Evolutionary conservation across 2,329 filamentous ascomycete species (phyloP).

Genomic region (Rugonectria rugulosa): DNA sequence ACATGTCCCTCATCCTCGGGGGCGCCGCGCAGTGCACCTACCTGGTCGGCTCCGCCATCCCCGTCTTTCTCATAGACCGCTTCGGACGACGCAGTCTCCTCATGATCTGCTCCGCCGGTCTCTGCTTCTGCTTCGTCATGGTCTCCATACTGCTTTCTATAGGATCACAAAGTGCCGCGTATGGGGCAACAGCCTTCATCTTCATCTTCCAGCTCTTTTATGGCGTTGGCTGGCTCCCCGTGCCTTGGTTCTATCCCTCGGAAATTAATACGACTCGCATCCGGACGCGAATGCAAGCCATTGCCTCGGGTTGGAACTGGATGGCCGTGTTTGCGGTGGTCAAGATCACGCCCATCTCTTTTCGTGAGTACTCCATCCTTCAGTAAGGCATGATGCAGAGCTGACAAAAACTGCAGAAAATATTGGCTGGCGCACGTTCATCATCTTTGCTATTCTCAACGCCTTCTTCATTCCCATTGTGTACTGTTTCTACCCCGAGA

Average conservation of each 20-base stretch:
- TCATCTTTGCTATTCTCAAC: conserved; percentile 41
- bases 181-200: conserved; percentile 52
- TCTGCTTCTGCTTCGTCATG: conserved; percentile 53
- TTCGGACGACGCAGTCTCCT: conserved; percentile 47
- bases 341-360: conserved; percentile 79
- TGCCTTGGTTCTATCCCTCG: conserved; percentile 52
- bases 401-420: conserved; percentile 14
- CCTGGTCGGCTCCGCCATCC: conserved; percentile 49
- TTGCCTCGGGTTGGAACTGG: conserved; percentile 38
- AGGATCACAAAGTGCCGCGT: conserved; percentile 41
- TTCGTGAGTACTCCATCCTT: conserved; percentile 43
- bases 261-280: conserved; percentile 52
- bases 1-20: conserved; percentile 61
- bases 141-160: conserved; percentile 48
- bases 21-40: conserved; percentile 52
- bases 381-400: background rate
- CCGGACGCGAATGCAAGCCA: conserved; percentile 48
- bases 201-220: conserved; percentile 54
- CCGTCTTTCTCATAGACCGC: conserved; percentile 42
- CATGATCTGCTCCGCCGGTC: conserved; percentile 49
- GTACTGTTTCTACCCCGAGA: conserved; percentile 42
- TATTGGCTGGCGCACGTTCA: conserved; percentile 40
- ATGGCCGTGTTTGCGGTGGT: conserved; percentile 47
- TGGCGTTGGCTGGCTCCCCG: conserved; percentile 52
- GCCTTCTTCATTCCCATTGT: conserved; percentile 39